phyloP scores from a whole-genome alignment of 2,329 filamentous ascomycete genomes.

The Pyrenophora tritici-repentis region DNA sequence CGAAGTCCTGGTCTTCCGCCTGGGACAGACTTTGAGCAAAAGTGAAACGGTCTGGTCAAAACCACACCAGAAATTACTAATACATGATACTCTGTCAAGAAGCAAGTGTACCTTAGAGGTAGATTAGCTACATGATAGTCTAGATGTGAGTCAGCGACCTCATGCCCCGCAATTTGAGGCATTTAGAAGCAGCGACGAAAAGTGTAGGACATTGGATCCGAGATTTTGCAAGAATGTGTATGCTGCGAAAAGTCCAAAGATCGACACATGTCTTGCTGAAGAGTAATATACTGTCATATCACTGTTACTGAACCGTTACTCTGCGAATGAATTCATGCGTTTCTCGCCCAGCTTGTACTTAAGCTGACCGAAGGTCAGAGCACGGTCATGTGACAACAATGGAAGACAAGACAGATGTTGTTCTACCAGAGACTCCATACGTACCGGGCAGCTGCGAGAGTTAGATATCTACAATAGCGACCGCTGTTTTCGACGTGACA shows the following conservation, averaged over 20 bases:
- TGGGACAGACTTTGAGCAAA: too few relatives aligned
- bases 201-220: conserved; percentile 40
- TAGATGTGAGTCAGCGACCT: conserved; percentile 71
- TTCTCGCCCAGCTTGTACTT: too few relatives aligned
- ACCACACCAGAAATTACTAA: conserved; percentile 65
- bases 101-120: conserved; percentile 47
- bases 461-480: too few relatives aligned
- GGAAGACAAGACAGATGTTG: too few relatives aligned
- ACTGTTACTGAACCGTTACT: conserved; percentile 29
- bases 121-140: conserved; percentile 47
- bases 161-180: conserved; percentile 68
- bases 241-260: conserved; percentile 49
- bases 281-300: conserved; percentile 39
- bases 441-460: too few relatives aligned
- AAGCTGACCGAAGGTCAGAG: too few relatives aligned
- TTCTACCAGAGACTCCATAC: too few relatives aligned
- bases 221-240: conserved; percentile 49
- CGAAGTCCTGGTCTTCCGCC: too few relatives aligned
- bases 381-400: too few relatives aligned
- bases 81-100: conserved; percentile 51
- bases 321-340: too few relatives aligned
- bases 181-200: conserved; percentile 61
- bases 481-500: too few relatives aligned
- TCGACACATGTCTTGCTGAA: conserved; percentile 44
- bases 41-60: too few relatives aligned